A percentile compares a stretch with the other conserved stretches of the same genome.
Conservation (phyloP, 1,139 yeast species). For the Saccharomyces hybrid region DNA sequence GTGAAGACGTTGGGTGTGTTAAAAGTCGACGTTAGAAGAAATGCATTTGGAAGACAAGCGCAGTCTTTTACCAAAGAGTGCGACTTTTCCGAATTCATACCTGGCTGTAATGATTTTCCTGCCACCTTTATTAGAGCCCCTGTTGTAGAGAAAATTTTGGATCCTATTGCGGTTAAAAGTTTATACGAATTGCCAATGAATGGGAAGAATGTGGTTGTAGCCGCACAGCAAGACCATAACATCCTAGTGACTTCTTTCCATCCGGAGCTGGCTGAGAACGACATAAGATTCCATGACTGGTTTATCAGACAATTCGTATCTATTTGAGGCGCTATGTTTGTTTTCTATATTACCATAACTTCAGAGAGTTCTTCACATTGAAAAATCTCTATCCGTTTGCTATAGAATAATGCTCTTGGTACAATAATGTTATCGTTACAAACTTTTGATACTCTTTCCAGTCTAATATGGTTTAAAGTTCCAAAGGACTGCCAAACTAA, state of each 20-base stretch:
- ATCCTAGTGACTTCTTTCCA: slow-evolving; percentile 73
- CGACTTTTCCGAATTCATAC: slow-evolving; percentile 43
- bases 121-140: slow-evolving; percentile 78
- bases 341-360: slow-evolving; percentile 4
- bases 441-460: slow-evolving; percentile 12
- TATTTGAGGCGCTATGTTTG: background rate
- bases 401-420: slow-evolving; percentile 17
- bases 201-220: slow-evolving; percentile 45
- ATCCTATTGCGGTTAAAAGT: slow-evolving; percentile 36
- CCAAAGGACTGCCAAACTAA: slow-evolving; percentile 11
- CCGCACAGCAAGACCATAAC: slow-evolving; percentile 57
- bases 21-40: slow-evolving; percentile 56
- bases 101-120: slow-evolving; percentile 39
- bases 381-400: slow-evolving; percentile 13
- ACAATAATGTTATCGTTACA: slow-evolving; percentile 12
- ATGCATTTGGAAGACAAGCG: slow-evolving; percentile 74
- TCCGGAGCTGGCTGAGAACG: slow-evolving; percentile 58
- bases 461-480: slow-evolving; percentile 14
- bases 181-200: slow-evolving; percentile 35
- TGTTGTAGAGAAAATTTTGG: slow-evolving; percentile 43
- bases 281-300: slow-evolving; percentile 63
- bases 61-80: slow-evolving; percentile 53
- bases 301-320: slow-evolving; percentile 51
- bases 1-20: slow-evolving; percentile 61
- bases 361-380: slow-evolving; percentile 6